Evolutionary conservation across 768 basidiomycete species (phyloP).

Genomic region (Leccinum fibrillosum): DNA sequence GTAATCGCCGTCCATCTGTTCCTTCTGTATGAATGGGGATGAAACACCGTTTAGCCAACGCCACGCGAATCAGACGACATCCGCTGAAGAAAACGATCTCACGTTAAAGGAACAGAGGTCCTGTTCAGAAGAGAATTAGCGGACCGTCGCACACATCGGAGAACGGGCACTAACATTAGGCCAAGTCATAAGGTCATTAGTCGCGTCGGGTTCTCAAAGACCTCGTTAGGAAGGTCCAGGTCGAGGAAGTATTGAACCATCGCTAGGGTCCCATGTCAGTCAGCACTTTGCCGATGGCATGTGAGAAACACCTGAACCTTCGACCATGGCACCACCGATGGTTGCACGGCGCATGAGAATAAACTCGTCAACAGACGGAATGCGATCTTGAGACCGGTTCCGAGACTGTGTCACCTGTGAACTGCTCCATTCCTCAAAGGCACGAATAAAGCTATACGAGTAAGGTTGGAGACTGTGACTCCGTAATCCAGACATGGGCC

Average conservation of each 20-base stretch:
- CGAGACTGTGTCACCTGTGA: slow-evolving; percentile 36
- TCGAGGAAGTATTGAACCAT: slow-evolving; percentile 38
- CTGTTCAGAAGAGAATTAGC: slow-evolving; percentile 20
- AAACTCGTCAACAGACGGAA: slow-evolving; percentile 38
- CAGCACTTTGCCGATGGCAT: not conserved
- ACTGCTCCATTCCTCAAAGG: slow-evolving; percentile 34
- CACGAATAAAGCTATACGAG: slow-evolving; percentile 30
- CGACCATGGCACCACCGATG: slow-evolving; percentile 37
- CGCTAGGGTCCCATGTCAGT: slow-evolving; percentile 20
- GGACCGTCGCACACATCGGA: not conserved
- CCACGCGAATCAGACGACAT: slow-evolving; percentile 7
- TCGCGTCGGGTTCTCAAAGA: slow-evolving; percentile 37
- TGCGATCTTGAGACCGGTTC: slow-evolving; percentile 34
- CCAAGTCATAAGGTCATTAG: slow-evolving; percentile 40
- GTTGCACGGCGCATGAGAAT: slow-evolving; percentile 36
- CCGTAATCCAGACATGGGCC: not conserved
- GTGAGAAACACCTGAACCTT: slow-evolving; percentile 26
- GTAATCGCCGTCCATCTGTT: slow-evolving; percentile 38
- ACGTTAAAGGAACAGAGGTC: slow-evolving; percentile 30
- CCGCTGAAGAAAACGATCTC: slow-evolving; percentile 11
- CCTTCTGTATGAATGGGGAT: slow-evolving; percentile 28
- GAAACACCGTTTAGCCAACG: slow-evolving; percentile 1
- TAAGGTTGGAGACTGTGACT: not conserved
- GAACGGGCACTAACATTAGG: slow-evolving; percentile 32
- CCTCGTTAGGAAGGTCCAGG: slow-evolving; percentile 34